Evolutionary conservation across 768 basidiomycete species (phyloP).

Genomic region (Megacollybia marginata): DNA sequence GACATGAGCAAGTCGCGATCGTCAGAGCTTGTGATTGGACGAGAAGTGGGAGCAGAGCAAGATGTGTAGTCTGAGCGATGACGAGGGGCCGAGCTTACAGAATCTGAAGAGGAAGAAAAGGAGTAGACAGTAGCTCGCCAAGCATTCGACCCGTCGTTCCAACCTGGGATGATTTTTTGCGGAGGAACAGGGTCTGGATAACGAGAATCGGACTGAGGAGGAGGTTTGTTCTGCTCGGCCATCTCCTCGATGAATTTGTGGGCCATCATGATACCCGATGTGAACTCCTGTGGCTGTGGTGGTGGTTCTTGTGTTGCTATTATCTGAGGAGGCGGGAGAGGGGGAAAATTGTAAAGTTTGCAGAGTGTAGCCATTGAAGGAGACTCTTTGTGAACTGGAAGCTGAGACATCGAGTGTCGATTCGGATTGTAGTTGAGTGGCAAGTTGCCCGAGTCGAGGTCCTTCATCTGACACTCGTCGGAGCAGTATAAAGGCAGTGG

Average conservation of each 20-base stretch:
- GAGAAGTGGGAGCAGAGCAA: constrained; percentile 7
- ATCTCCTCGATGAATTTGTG: constrained; percentile 44
- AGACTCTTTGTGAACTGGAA: constrained; percentile 5
- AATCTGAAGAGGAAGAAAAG: constrained; percentile 27
- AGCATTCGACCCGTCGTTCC: constrained; percentile 59
- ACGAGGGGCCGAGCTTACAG: constrained; percentile 7
- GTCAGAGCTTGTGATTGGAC: constrained; percentile 8
- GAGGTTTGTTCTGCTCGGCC: constrained; percentile 33
- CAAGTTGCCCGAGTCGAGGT: constrained; percentile 37
- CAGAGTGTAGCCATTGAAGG: not conserved
- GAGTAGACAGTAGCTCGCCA: constrained; percentile 65
- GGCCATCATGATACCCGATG: constrained; percentile 65
- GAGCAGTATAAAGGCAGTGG: constrained; percentile 85
- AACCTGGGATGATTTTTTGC: constrained; percentile 48
- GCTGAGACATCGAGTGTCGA: constrained; percentile 32
- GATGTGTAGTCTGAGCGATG: constrained; percentile 8
- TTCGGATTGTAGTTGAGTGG: constrained; percentile 43
- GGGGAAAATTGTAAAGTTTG: constrained; percentile 10
- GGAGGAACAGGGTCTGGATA: constrained; percentile 23
- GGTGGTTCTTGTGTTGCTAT: constrained; percentile 11
- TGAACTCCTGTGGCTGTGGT: constrained; percentile 30
- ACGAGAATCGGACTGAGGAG: constrained; percentile 20
- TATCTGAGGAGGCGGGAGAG: constrained; percentile 41
- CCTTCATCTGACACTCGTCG: constrained; percentile 60
- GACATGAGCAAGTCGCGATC: not conserved